Evolutionary conservation across 179 eudicot genomes (phyloP).

Genomic region (Silene coronaria): DNA sequence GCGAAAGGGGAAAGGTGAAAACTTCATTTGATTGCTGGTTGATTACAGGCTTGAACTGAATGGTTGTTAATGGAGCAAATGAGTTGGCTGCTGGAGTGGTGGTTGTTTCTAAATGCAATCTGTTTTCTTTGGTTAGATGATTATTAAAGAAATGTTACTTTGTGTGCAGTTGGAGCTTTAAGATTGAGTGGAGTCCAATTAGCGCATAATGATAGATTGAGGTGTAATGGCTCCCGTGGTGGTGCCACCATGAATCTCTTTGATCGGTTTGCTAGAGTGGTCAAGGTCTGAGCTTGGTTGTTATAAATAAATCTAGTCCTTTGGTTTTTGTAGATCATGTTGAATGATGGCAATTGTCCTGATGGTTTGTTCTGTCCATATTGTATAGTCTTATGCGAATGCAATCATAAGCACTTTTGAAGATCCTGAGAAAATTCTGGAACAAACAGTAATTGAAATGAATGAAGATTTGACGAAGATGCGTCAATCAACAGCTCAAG

Average conservation of each 20-base stretch:
- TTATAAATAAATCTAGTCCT: conserved; percentile 5
- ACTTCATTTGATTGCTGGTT: neutral
- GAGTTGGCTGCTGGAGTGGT: neutral
- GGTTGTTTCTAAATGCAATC: neutral
- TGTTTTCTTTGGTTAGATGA: neutral
- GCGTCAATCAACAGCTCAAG: conserved; percentile 99
- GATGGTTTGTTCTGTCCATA: conserved; percentile 4
- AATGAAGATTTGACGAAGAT: conserved; percentile 85
- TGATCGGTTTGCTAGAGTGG: conserved; percentile 90
- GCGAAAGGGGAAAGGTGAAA: neutral
- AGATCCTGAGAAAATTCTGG: conserved; percentile 95
- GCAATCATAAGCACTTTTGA: conserved; percentile 75
- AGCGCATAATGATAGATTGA: conserved; percentile 34
- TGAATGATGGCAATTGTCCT: neutral
- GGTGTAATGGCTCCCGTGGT: conserved; percentile 49
- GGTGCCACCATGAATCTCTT: conserved; percentile 79
- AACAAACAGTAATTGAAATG: conserved; percentile 88
- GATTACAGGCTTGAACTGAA: neutral
- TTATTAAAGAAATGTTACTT: conserved; percentile 4
- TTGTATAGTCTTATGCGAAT: conserved; percentile 78
- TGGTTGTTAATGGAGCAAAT: neutral
- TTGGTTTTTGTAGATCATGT: conserved; percentile 8
- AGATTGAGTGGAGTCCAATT: conserved; percentile 43
- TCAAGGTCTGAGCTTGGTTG: conserved; percentile 53
- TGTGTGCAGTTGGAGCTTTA: conserved; percentile 48